These are phyloP conservation scores for Colletotrichum liaoningense DNA, from an alignment of 2,329 filamentous ascomycete species.

Conservation along the genomic window DNA sequence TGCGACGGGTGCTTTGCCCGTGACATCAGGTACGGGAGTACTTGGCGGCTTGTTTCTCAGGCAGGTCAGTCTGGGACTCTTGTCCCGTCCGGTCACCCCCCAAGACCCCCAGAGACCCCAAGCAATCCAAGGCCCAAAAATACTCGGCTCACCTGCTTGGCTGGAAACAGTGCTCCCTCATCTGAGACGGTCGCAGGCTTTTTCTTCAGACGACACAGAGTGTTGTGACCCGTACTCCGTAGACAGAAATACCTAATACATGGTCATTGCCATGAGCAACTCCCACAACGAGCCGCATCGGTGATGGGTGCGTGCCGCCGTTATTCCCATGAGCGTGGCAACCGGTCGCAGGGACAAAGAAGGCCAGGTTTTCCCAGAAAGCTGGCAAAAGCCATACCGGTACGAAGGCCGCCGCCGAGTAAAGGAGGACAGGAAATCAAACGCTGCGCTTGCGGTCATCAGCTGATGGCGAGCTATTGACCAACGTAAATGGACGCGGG, in stretches of 20 bases:
- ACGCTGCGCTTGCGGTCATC: constrained; percentile 25
- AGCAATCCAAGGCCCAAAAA: constrained; percentile 18
- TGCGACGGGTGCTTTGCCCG: neutral
- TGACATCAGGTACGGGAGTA: constrained; percentile 20
- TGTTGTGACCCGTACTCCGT: neutral
- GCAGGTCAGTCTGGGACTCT: neutral
- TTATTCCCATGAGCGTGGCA: neutral
- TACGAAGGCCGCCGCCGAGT: neutral
- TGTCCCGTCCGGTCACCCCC: constrained; percentile 24
- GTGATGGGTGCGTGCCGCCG: neutral
- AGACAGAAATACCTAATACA: neutral
- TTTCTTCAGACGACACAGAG: constrained; percentile 25
- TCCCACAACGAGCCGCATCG: neutral
- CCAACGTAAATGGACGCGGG: constrained; percentile 28
- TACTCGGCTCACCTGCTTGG: constrained; percentile 19
- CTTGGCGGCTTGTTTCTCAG: constrained; percentile 15
- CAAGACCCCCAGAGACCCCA: neutral
- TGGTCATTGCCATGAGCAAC: neutral
- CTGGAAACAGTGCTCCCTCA: constrained; percentile 28
- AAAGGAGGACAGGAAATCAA: neutral
- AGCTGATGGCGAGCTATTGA: constrained; percentile 30
- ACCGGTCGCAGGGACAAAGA: neutral
- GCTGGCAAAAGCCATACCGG: too few species aligned
- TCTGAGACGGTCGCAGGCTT: constrained; percentile 34
- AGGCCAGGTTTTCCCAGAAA: too few species aligned